Conservation (phyloP, 768 basidiomycete genomes). For the Mycena crocata region DNA sequence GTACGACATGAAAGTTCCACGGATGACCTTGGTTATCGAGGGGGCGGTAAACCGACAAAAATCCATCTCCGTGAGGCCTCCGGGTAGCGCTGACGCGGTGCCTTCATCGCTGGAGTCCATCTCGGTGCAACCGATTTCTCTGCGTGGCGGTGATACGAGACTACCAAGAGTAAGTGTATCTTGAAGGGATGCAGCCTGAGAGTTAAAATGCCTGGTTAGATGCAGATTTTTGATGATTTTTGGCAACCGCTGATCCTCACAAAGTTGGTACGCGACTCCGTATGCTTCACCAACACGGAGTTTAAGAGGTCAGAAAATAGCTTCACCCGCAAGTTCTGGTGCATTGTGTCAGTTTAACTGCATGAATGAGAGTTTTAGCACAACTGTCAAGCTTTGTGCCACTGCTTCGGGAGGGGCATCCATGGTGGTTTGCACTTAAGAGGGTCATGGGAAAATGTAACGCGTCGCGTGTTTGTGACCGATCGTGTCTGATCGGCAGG, state of each 20-base stretch:
- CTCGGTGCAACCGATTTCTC: background rate
- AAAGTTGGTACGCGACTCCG: too few relatives aligned
- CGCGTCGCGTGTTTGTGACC: too few relatives aligned
- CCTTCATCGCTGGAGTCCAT: too few relatives aligned
- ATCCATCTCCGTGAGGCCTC: slow-evolving; percentile 18
- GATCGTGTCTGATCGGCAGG: too few relatives aligned
- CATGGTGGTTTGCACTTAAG: too few relatives aligned
- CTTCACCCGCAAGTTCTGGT: background rate
- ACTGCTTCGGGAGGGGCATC: too few relatives aligned
- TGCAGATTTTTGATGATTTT: too few relatives aligned
- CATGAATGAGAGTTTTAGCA: too few relatives aligned
- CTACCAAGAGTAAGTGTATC: background rate
- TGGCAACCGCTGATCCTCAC: too few relatives aligned
- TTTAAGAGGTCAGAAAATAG: slow-evolving; percentile 7
- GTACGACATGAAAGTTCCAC: too few relatives aligned
- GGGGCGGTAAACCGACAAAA: slow-evolving; percentile 11
- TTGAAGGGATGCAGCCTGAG: background rate
- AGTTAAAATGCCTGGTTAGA: slow-evolving; percentile 1
- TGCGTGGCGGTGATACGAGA: background rate
- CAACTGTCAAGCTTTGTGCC: too few relatives aligned
- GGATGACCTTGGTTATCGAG: background rate
- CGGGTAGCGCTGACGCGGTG: background rate
- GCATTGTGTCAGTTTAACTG: background rate
- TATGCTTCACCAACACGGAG: background rate
- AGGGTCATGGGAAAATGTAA: too few relatives aligned